phyloP scores from a whole-genome alignment of 2,329 filamentous ascomycete genomes.

The Arthrocladium fulminans region DNA sequence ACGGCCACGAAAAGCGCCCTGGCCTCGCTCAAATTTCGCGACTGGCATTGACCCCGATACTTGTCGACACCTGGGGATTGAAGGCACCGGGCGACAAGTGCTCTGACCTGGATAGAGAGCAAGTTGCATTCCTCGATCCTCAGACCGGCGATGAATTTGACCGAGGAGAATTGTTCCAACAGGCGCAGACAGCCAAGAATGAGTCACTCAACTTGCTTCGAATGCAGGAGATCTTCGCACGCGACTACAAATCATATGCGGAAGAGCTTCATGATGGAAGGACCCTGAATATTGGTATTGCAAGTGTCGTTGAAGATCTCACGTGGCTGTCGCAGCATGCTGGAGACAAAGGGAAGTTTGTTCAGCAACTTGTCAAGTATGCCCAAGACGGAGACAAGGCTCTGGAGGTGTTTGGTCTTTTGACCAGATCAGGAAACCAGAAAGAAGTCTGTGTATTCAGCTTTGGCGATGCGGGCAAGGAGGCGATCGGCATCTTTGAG shows the following conservation, averaged over 20 bases:
- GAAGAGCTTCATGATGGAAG: conserved; percentile 22
- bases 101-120: conserved; percentile 41
- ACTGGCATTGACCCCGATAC: conserved; percentile 34
- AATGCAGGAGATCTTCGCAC: conserved; percentile 48
- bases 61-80: conserved; percentile 38
- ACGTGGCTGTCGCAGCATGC: conserved; percentile 46
- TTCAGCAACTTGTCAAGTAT: conserved; percentile 35
- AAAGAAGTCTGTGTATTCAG: conserved; percentile 23
- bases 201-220: conserved; percentile 45
- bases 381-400: conserved; percentile 30
- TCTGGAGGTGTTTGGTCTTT: conserved; percentile 48
- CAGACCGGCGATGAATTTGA: conserved; percentile 32
- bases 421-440: conserved; percentile 47
- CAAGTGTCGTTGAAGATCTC: conserved; percentile 49
- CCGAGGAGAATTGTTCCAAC: conserved; percentile 41
- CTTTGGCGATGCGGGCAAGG: conserved; percentile 45
- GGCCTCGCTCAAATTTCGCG: conserved; percentile 34
- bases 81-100: conserved; percentile 35
- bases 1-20: conserved; percentile 18
- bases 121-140: conserved; percentile 43
- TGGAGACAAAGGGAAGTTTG: conserved; percentile 19
- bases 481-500: conserved; percentile 39
- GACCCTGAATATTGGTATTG: conserved; percentile 46
- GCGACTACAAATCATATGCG: conserved; percentile 54
- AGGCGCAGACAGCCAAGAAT: conserved; percentile 46